Evolutionary conservation across 1,139 yeast species (phyloP).

Genomic region (Saccharomyces hybrid): DNA sequence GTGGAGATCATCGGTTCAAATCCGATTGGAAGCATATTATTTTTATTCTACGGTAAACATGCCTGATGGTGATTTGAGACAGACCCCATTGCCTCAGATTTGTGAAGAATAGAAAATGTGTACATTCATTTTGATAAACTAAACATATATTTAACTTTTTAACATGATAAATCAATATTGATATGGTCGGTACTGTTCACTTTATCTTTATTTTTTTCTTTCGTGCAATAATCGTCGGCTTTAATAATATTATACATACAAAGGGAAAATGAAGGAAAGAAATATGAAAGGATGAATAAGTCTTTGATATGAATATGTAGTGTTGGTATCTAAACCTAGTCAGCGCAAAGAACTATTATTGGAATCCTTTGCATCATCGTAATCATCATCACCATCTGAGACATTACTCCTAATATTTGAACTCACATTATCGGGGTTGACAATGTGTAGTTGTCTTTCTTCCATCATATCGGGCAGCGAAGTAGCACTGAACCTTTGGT

Average conservation of each 20-base stretch:
- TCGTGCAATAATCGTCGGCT: background rate
- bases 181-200: background rate
- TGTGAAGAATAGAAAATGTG: background rate
- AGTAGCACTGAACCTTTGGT: slow-evolving; percentile 53
- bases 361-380: slow-evolving; percentile 8
- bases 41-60: background rate
- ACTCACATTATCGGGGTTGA: slow-evolving; percentile 25
- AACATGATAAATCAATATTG: background rate
- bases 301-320: background rate
- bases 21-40: slow-evolving; percentile 19
- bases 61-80: background rate
- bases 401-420: background rate
- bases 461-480: slow-evolving; percentile 56
- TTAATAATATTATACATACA: background rate
- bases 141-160: background rate
- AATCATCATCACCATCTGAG: slow-evolving; percentile 10
- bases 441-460: slow-evolving; percentile 27
- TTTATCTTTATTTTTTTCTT: background rate
- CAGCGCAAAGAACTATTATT: slow-evolving; percentile 4
- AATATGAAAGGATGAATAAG: background rate
- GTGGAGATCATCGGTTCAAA: slow-evolving; percentile 22
- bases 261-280: background rate
- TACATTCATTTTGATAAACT: background rate
- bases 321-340: background rate
- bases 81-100: background rate